Evolutionary conservation across 1,284 basidiomycete species (phyloP).

Genomic region (Fistulina hepatica): DNA sequence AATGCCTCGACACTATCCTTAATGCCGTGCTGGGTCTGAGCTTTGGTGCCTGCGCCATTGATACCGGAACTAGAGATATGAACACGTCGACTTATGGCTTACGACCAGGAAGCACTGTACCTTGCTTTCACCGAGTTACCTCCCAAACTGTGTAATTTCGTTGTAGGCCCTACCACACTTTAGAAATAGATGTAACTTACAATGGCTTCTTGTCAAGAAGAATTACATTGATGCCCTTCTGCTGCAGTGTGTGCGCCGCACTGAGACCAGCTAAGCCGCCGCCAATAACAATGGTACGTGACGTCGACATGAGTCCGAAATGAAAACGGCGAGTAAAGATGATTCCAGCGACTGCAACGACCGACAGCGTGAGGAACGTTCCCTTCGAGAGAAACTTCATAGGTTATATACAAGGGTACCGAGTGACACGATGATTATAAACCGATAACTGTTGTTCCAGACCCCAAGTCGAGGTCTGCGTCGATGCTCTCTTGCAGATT

Average conservation of each 20-base stretch:
- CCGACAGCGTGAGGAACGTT: too few species aligned
- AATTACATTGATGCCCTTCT: slow-evolving; percentile 71
- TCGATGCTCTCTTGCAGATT: too few species aligned
- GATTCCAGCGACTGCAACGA: too few species aligned
- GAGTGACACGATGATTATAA: too few species aligned
- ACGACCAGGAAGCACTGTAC: too few species aligned
- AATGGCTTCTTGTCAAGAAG: slow-evolving; percentile 62
- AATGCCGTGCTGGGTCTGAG: slow-evolving; percentile 53
- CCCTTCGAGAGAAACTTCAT: too few species aligned
- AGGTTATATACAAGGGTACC: too few species aligned
- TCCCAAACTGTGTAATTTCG: slow-evolving; percentile 31
- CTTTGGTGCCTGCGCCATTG: slow-evolving; percentile 66
- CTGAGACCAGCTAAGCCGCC: slow-evolving; percentile 70
- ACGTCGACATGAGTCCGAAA: background rate
- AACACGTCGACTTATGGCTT: too few species aligned
- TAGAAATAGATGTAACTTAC: slow-evolving; percentile 9
- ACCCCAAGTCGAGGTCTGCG: too few species aligned
- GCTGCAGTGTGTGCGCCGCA: slow-evolving; percentile 72
- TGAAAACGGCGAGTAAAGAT: too few species aligned
- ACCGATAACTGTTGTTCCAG: too few species aligned
- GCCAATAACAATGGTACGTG: slow-evolving; percentile 52
- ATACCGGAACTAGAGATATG: slow-evolving; percentile 71
- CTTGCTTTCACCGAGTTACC: slow-evolving; percentile 81
- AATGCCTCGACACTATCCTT: slow-evolving; percentile 57
- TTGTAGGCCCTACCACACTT: background rate